These are phyloP conservation scores for Hymenoscyphus albidus DNA, from an alignment of 2,329 filamentous ascomycete species.

Conservation along the genomic window DNA sequence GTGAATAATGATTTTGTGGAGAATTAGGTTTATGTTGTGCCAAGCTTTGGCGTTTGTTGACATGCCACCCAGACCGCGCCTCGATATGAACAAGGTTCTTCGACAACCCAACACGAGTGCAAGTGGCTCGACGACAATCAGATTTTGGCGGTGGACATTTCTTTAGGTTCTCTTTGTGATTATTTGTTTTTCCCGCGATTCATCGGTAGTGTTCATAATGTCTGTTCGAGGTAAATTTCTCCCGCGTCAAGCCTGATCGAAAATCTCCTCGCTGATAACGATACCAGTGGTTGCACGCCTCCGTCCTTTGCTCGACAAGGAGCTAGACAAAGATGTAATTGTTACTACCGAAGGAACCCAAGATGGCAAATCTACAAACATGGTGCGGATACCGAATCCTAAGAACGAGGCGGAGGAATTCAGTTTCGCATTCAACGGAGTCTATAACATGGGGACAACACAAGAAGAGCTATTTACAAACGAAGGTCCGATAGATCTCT, in stretches of 20 bases:
- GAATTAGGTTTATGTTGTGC: too few relatives aligned
- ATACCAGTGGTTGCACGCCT: constrained; percentile 81
- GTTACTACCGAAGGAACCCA: constrained; percentile 64
- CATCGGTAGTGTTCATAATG: constrained; percentile 20
- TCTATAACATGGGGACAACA: constrained; percentile 75
- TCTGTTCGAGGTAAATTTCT: constrained; percentile 28
- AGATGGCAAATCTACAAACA: constrained; percentile 56
- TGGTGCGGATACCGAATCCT: constrained; percentile 88
- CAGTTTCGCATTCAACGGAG: constrained; percentile 90
- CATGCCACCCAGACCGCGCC: neutral
- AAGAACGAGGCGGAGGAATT: constrained; percentile 90
- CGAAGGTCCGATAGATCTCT: constrained; percentile 49
- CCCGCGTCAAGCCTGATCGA: neutral
- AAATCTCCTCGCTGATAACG: constrained; percentile 49
- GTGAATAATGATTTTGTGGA: too few relatives aligned
- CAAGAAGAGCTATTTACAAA: constrained; percentile 87
- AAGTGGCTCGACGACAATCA: constrained; percentile 13
- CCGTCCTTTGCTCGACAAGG: constrained; percentile 79
- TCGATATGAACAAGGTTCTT: neutral
- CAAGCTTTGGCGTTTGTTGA: neutral
- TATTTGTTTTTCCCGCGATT: constrained; percentile 11
- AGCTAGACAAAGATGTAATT: constrained; percentile 84
- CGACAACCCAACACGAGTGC: neutral
- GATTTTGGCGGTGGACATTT: constrained; percentile 5
- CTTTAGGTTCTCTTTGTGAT: constrained; percentile 15